Conservation (phyloP, 805 yeast genomes). For the Deakozyma indianensis region DNA sequence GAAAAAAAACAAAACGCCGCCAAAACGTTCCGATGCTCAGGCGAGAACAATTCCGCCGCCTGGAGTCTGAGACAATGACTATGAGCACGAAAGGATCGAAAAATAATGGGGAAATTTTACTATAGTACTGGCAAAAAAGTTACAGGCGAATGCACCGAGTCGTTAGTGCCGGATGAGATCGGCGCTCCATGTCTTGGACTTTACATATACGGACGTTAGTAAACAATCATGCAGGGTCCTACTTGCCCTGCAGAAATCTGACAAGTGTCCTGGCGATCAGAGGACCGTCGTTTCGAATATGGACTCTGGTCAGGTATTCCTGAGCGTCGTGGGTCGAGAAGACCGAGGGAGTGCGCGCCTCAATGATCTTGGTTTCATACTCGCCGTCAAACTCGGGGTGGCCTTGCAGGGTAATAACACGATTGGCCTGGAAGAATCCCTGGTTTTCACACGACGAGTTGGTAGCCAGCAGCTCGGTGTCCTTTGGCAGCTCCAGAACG, state of each 20-base stretch:
- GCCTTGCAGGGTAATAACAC: conserved; percentile 64
- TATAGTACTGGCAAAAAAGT: too few species aligned
- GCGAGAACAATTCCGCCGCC: too few species aligned
- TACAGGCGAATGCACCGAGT: too few species aligned
- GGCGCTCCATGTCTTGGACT: too few species aligned
- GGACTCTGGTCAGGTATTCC: conserved; percentile 17
- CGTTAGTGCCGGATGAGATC: too few species aligned
- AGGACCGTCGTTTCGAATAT: conserved; percentile 27
- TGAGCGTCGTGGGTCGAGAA: conserved; percentile 9
- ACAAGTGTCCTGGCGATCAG: conserved; percentile 25
- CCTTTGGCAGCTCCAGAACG: conserved; percentile 30
- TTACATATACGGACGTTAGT: too few species aligned
- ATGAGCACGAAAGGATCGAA: too few species aligned
- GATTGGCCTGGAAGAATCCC: conserved; percentile 42
- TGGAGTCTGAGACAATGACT: too few species aligned
- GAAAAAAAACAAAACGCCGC: too few species aligned
- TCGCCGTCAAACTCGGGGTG: conserved; percentile 66
- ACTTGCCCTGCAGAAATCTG: conserved; percentile 17
- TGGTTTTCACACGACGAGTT: conserved; percentile 46
- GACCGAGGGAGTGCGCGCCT: conserved; percentile 1
- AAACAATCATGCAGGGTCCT: too few species aligned
- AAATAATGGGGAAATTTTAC: too few species aligned
- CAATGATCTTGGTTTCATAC: conserved; percentile 6
- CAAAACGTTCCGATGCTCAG: too few species aligned
- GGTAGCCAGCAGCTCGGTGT: conserved; percentile 33